Evolutionary conservation across 2,329 filamentous ascomycete species (phyloP), one percentile per base, ranked within the genome.

Genomic region (Polychaeton citri): DNA sequence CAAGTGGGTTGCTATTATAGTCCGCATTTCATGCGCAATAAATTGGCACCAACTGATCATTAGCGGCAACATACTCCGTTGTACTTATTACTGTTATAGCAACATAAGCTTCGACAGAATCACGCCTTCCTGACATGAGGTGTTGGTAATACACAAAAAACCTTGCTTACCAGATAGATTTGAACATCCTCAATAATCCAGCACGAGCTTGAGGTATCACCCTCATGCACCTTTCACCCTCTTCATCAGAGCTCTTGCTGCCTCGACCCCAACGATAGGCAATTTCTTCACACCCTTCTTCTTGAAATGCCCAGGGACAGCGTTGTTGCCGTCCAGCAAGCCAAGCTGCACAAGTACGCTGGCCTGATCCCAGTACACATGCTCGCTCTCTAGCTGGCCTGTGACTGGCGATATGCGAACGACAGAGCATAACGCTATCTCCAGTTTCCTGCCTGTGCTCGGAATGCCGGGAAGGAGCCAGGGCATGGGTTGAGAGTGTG

Each of bases 281-380:
- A 69, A 43, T 51, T 59, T 56, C 45, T 67, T 60, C 5, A 68
- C 55, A 2, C 65, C 63, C 18, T 52, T 51, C 39, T 59, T 58
- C 54, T 58, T 63, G 24, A 62, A 58, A 7, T 59, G 53, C 26
- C 63, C 53, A 0, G 70, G 68, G 15, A 75, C 60, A 16, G 12
- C 17, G 2, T 63, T 45, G 38, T 72, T 69, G n/a, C 70, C 64
- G 54, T 75, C 69, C 34, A 76, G 39, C 39, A 76, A 46, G 0
- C 73, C 73, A 0, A 72, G 58, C 48, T 76, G 72, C 31, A 75
- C 67, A 10, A 77, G 50, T 6, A 76, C 72, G 33, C 62, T 69
- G 7, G 73, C 72, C 45, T 77, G 73, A 44, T 76, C 73, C 72
- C 72, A 77, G 48, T 76, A 76, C 3, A 74, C 54, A 35, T 74